phyloP scores from a whole-genome alignment of 192 early-diverging fungal genomes.

The Rhizoclosmatium sp. region DNA sequence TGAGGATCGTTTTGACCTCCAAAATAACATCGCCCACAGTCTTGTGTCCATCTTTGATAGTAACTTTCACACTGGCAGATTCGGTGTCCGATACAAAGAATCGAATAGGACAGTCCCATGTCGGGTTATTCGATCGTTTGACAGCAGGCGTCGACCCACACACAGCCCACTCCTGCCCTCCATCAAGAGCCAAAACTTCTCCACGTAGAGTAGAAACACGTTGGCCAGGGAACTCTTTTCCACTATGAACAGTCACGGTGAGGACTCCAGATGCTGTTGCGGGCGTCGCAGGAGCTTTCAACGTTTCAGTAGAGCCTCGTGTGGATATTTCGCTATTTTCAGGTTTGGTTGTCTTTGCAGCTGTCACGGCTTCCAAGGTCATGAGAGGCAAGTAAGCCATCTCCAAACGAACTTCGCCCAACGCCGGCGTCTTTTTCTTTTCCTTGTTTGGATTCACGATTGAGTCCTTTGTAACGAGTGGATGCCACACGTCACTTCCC shows the following conservation, averaged over 20 bases:
- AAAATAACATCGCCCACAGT: conserved; percentile 55
- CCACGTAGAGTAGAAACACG: conserved; percentile 59
- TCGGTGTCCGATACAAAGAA: conserved; percentile 80
- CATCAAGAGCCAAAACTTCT: conserved; percentile 10
- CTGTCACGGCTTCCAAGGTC: not conserved
- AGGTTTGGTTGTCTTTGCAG: not conserved
- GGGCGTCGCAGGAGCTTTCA: not conserved
- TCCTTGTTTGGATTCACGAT: too few relatives aligned
- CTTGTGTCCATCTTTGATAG: conserved; percentile 61
- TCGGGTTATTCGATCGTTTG: conserved; percentile 79
- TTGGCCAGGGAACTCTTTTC: conserved; percentile 48
- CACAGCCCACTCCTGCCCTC: conserved; percentile 9
- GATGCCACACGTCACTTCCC: conserved; percentile 48
- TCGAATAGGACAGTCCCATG: conserved; percentile 74
- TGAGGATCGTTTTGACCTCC: conserved; percentile 48
- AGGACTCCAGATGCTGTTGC: conserved; percentile 43
- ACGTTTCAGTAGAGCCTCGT: not conserved
- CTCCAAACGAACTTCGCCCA: conserved; percentile 30
- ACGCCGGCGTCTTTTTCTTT: not conserved
- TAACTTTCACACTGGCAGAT: conserved; percentile 64
- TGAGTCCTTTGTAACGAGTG: not conserved
- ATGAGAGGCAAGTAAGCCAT: conserved; percentile 22
- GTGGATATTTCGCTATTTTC: too few relatives aligned
- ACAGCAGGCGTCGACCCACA: conserved; percentile 63
- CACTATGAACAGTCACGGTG: conserved; percentile 50